Conservation (phyloP, 805 yeast genomes). For the Ogataea siamensis region DNA sequence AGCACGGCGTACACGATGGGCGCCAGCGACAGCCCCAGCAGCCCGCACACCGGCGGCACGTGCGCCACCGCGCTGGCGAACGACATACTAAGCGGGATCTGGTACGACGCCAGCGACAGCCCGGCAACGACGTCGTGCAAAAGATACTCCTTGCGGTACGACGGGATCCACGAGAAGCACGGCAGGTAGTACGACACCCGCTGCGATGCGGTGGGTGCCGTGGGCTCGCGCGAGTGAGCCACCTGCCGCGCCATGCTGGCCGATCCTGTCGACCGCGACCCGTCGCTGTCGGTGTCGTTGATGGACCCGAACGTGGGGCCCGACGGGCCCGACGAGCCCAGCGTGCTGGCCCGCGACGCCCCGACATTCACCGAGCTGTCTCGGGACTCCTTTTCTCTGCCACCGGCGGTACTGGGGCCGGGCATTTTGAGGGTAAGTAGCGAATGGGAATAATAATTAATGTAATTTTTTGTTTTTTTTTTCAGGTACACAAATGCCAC, state of each 20-base stretch:
- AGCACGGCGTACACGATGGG: slow-evolving; percentile 74
- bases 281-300: slow-evolving; percentile 1
- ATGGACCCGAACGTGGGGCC: slow-evolving; percentile 1
- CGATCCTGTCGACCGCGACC: slow-evolving; percentile 1
- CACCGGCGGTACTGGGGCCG: slow-evolving; percentile 7
- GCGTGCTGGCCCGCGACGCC: background rate
- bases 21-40: slow-evolving; percentile 71
- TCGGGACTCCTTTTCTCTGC: slow-evolving; percentile 1
- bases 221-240: background rate
- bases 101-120: slow-evolving; percentile 82
- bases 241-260: background rate
- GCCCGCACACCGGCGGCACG: slow-evolving; percentile 77
- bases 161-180: slow-evolving; percentile 62
- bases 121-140: slow-evolving; percentile 79
- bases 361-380: background rate
- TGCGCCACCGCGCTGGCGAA: slow-evolving; percentile 83
- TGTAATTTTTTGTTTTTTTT: no score
- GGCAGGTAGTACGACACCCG: slow-evolving; percentile 64
- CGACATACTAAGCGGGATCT: slow-evolving; percentile 79
- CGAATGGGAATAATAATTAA: background rate
- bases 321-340: background rate
- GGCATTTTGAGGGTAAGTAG: slow-evolving; percentile 8
- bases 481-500: no score
- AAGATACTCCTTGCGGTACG: slow-evolving; percentile 41
- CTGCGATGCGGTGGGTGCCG: slow-evolving; percentile 16